Base-by-base conservation (phyloP, 441 rosid species). In the Breynia disticha region DNA sequence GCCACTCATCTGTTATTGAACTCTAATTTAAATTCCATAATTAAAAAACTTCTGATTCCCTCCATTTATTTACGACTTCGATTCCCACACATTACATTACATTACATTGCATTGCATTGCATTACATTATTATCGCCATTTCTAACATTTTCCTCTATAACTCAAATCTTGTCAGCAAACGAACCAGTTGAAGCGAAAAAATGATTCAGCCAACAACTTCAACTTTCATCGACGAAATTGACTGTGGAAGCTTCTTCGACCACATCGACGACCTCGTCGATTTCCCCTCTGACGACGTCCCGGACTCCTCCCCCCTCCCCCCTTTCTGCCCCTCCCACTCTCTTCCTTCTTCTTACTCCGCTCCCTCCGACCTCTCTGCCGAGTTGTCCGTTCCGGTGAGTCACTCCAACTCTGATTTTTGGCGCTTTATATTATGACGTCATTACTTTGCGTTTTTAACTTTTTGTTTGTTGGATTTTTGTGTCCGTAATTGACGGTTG, bases 221-320 rank as follows among this genome's bases (percentile, higher is more conserved):
- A 46, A 76, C 79, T 74, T 74, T 83, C 73, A 57, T 71, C n/a
- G 99, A 89, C 47, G 95, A 89, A 64, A 65, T 83, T 16, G 97
- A 89, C 67, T 93, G 93, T 70, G 87, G 86, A 35, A 81, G 84
- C 81, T 89, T 86, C 87, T 86, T 93, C 68, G 97, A 93, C 69
- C 88, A 86, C 67, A 89, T 93, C 57, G 97, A 93, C 45, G 96
- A 93, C 67, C 67, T 93, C 54, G 76, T 89, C 48, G 95, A 93
- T 59, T 86, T 93, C 63, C 94, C 98, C 52, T 55, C 65, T 63
- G 91, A 77, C 32, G 93, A 87, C 44, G 58, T 80, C 38, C 86
- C 77, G 32, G 71, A 12, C 56, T 7, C 21, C 20, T 48, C 74
- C 68, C 42, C 77, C 20, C 79, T 80, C 46, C 90, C 96, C 19